These are phyloP conservation scores for Pythium sp. DNA, from an alignment of 352 stramenopile genomes.

Conservation along the genomic window DNA sequence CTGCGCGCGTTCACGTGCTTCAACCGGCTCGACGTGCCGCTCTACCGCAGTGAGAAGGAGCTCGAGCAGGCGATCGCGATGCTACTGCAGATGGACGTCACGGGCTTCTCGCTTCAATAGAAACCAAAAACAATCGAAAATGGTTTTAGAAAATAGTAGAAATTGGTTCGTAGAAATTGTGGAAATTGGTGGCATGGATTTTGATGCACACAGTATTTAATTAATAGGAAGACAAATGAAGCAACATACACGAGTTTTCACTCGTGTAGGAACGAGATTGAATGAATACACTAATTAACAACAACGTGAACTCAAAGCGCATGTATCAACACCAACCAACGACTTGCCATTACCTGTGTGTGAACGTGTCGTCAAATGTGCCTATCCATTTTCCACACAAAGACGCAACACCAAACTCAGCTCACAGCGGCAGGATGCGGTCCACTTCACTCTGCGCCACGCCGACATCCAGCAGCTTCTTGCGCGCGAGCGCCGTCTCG, in stretches of 20 bases:
- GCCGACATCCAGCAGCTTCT: constrained; percentile 40
- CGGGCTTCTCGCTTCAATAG: constrained; percentile 90
- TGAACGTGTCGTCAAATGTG: not conserved
- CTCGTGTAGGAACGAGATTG: not conserved
- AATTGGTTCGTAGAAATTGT: constrained; percentile 5
- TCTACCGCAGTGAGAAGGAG: constrained; percentile 86
- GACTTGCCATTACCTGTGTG: not conserved
- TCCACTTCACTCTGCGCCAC: constrained; percentile 20
- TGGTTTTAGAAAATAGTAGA: constrained; percentile 1
- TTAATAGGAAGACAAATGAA: not conserved
- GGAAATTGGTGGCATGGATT: constrained; percentile 1
- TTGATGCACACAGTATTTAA: not conserved
- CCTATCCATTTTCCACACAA: not conserved
- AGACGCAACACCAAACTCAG: not conserved
- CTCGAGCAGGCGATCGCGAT: constrained; percentile 85
- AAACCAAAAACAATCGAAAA: not conserved
- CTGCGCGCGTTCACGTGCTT: constrained; percentile 41
- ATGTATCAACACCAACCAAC: not conserved
- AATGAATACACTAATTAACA: not conserved
- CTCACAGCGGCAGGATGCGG: constrained; percentile 20
- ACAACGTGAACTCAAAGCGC: not conserved
- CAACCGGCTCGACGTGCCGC: constrained; percentile 79
- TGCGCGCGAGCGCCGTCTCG: constrained; percentile 31
- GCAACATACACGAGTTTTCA: not conserved
- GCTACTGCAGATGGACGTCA: constrained; percentile 87